These are phyloP conservation scores for Ilyonectria robusta DNA, from an alignment of 2,329 filamentous ascomycete species.

Conservation along the genomic window DNA sequence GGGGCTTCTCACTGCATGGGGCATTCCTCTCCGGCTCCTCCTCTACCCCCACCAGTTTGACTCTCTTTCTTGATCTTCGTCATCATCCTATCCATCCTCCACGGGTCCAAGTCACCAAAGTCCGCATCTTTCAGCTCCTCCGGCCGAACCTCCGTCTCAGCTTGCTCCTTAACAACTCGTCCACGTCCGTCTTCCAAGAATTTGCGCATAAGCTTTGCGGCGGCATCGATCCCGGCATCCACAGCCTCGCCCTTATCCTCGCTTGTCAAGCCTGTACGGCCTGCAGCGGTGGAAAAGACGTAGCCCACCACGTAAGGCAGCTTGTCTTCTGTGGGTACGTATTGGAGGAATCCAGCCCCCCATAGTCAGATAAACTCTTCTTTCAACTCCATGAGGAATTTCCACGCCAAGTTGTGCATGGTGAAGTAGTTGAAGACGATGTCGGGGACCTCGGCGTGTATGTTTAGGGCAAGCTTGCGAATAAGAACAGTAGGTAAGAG, in stretches of 20 bases:
- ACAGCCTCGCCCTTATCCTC: not conserved
- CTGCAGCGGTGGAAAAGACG: constrained; percentile 49
- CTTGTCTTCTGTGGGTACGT: constrained; percentile 16
- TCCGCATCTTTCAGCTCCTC: constrained; percentile 11
- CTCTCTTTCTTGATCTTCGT: constrained; percentile 11
- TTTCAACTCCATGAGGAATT: constrained; percentile 17
- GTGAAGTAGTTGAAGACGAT: constrained; percentile 33
- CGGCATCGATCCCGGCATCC: constrained; percentile 17
- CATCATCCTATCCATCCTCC: constrained; percentile 18
- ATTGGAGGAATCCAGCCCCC: constrained; percentile 9
- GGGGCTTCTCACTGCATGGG: constrained; percentile 10
- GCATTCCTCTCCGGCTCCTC: constrained; percentile 4
- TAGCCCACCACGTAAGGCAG: constrained; percentile 41
- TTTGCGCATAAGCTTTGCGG: not conserved
- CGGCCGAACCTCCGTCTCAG: not conserved
- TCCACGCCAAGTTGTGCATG: constrained; percentile 28
- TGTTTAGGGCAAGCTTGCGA: constrained; percentile 17
- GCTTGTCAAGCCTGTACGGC: constrained; percentile 4
- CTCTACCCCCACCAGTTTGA: not conserved
- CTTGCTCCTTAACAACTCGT: constrained; percentile 9
- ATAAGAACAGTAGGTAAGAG: constrained; percentile 23
- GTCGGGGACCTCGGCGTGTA: constrained; percentile 20
- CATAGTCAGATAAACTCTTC: not conserved
- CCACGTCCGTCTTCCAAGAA: constrained; percentile 20
- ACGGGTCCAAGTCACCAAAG: constrained; percentile 1